Evolutionary conservation across 805 yeast species (phyloP), one percentile per base, ranked within the genome.

Genomic region (Kregervanrija fluxuum): DNA sequence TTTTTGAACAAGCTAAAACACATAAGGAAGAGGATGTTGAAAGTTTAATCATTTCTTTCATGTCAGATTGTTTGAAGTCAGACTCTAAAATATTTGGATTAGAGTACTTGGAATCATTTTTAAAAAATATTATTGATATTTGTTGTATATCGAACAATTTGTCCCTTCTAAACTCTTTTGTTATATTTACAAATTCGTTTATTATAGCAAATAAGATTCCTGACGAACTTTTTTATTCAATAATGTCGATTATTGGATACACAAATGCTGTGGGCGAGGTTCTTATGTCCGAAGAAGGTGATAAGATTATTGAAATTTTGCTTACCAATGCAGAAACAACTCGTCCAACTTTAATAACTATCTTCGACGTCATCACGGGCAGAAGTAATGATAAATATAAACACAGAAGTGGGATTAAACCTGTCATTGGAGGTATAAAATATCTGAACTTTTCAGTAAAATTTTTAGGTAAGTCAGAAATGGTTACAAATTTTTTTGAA

Each of bases 401-500:
- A 30, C 43, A 44, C 33, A 42, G 46, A 35, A 17, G 14, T 9
- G 41, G 48, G 8, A 50, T 50, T 38, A 47, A 45, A 14, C 32
- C 52, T 1, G 46, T 52, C 8, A 16, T 52, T 5, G 62, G 61
- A 6, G 52, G 60, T 37, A 43, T 56, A 8, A 40, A 48, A 11
- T 43, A 53, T 11, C 12, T 60, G 10, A 46, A 45, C 8, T 43
- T 41, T 15, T 45, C 48, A 17, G 32, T 57, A 10, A 39, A 45
- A 6, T 50, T 42, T 38, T 47, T 51, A 22, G 43, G 40, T 4
- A 37, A 43, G 1, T 16, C 45, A 2, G 38, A 51, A 12, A 30
- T 34, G 2, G 48, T 57, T 8, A 49, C 50, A 8, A 41, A 35
- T 4, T 50, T 58, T 35, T 38, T 52, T 13, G 44, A 50, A 16